These are phyloP conservation scores for Acrocalymma vagum DNA, from an alignment of 2,329 filamentous ascomycete species.

Conservation along the genomic window DNA sequence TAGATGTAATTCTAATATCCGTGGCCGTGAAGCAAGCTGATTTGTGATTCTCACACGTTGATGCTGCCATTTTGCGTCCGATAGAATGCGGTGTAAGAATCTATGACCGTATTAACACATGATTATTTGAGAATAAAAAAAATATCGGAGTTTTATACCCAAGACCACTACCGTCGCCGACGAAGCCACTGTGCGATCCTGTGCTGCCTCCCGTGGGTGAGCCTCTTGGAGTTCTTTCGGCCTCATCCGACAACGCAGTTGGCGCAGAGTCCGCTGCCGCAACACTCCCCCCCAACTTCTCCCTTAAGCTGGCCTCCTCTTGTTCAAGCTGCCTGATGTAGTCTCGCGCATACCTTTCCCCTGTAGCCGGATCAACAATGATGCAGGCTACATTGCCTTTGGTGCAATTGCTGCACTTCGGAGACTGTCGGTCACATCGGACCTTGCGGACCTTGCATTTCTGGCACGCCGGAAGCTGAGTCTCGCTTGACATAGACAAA, in stretches of 20 bases:
- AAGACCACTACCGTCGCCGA: constrained; percentile 24
- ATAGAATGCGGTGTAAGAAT: constrained; percentile 22
- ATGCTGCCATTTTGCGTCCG: constrained; percentile 20
- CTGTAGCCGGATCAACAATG: constrained; percentile 17
- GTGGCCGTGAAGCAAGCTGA: constrained; percentile 19
- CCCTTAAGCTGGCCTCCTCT: constrained; percentile 11
- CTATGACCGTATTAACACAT: background rate
- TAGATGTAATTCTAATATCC: constrained; percentile 8
- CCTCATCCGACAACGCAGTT: background rate
- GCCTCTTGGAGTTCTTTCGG: constrained; percentile 10
- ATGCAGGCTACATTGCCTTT: constrained; percentile 21
- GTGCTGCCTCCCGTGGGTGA: constrained; percentile 11
- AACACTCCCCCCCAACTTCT: background rate
- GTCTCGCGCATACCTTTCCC: constrained; percentile 21
- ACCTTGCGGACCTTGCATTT: constrained; percentile 25
- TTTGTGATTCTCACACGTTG: constrained; percentile 17
- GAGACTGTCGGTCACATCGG: constrained; percentile 18
- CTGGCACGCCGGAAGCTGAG: constrained; percentile 17
- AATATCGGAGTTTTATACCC: constrained; percentile 4
- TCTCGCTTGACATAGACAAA: constrained; percentile 4
- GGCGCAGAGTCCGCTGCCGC: background rate
- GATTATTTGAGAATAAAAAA: background rate
- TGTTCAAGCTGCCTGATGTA: constrained; percentile 19
- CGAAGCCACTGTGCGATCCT: constrained; percentile 16
- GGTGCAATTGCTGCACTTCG: constrained; percentile 22